A percentile compares a stretch with the other conserved stretches of the same genome.
Evolutionary conservation across 768 basidiomycete species (phyloP).

Genomic region (Dioszegia aurantiaca): DNA sequence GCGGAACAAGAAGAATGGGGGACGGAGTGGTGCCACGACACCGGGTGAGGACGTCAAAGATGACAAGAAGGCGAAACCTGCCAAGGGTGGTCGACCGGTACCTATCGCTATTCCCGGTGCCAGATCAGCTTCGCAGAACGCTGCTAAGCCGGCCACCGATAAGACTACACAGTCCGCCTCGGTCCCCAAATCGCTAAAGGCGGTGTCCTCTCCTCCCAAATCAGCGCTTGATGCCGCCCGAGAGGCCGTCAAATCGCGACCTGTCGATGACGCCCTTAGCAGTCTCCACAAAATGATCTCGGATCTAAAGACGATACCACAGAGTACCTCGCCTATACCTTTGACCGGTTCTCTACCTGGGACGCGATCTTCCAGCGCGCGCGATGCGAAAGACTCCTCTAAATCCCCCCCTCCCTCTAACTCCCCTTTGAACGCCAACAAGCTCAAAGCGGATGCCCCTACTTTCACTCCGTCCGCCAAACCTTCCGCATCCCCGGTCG

Average conservation of each 20-base stretch:
- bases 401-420: conserved; percentile 16
- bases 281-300: conserved; percentile 84
- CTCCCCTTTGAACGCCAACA: conserved; percentile 23
- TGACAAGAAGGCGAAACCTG: background rate
- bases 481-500: conserved; percentile 31
- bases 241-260: conserved; percentile 34
- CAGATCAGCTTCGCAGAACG: background rate
- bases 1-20: conserved; percentile 8
- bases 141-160: background rate
- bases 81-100: conserved; percentile 17
- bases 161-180: conserved; percentile 3
- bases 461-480: conserved; percentile 42
- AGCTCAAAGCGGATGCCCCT: conserved; percentile 48
- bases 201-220: conserved; percentile 19
- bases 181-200: conserved; percentile 26
- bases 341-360: conserved; percentile 22
- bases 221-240: conserved; percentile 40
- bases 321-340: conserved; percentile 54
- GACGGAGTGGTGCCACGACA: conserved; percentile 10
- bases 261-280: conserved; percentile 35
- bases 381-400: conserved; percentile 12
- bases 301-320: conserved; percentile 82
- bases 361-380: conserved; percentile 30
- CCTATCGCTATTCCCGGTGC: conserved; percentile 28
- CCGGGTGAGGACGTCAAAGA: conserved; percentile 12